Percentiles rank a stretch among this genome's conserved stretches.
Conservation (phyloP, 441 rosid species). For the Syzygium syzygioides region DNA sequence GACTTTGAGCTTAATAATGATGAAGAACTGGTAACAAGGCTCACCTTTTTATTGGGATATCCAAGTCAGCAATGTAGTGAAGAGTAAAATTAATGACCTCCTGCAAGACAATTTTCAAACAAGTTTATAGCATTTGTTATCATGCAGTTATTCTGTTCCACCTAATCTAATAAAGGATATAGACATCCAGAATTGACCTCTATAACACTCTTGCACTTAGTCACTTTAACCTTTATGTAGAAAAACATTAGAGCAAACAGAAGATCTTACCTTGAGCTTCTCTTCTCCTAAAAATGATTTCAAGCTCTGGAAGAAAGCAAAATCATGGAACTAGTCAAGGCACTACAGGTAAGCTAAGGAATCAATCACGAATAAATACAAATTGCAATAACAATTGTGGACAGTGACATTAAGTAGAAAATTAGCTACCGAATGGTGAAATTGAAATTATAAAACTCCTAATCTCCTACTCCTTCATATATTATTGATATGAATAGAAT, state of each 20-base stretch:
- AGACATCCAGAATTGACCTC: not conserved
- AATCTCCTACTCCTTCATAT: not conserved
- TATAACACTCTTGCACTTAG: not conserved
- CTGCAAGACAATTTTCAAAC: conserved; percentile 25
- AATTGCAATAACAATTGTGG: not conserved
- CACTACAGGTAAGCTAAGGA: not conserved
- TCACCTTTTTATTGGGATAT: conserved; percentile 95
- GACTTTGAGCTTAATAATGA: not conserved
- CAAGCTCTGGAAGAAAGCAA: conserved; percentile 53
- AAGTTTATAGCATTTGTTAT: not conserved
- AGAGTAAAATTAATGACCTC: conserved; percentile 79
- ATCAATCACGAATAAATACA: not conserved
- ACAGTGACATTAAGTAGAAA: not conserved
- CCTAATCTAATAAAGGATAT: not conserved
- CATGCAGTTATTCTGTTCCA: not conserved
- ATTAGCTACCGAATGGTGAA: not conserved
- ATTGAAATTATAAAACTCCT: not conserved
- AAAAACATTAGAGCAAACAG: not conserved
- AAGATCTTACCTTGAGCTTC: conserved; percentile 58
- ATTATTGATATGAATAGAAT: not conserved
- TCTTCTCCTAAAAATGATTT: conserved; percentile 85
- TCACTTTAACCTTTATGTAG: not conserved
- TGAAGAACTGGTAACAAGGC: not conserved
- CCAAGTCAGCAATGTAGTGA: conserved; percentile 94
- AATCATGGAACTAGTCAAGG: not conserved